These are phyloP conservation scores for Ogataea populi-albae DNA, from an alignment of 805 yeast species.

Conservation along the genomic window DNA sequence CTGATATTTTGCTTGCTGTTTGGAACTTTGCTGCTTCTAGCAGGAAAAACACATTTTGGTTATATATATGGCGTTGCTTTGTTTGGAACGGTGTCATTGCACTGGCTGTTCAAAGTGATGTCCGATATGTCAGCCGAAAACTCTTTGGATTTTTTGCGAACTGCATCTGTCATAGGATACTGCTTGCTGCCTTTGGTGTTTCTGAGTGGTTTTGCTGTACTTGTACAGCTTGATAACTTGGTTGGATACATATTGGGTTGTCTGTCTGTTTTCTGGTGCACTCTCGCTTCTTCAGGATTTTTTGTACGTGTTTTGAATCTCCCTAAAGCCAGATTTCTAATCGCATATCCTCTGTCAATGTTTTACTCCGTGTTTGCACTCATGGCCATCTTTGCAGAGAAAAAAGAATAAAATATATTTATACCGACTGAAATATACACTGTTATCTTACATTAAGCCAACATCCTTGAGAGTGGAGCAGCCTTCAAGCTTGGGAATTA, in stretches of 20 bases:
- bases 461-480: conserved; percentile 7
- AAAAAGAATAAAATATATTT: conserved; percentile 18
- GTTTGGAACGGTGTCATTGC: conserved; percentile 83
- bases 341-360: conserved; percentile 90
- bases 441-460: conserved; percentile 6
- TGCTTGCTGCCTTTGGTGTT: conserved; percentile 87
- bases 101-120: conserved; percentile 84
- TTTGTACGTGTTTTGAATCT: conserved; percentile 82
- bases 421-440: neutral
- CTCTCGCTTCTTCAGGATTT: conserved; percentile 89
- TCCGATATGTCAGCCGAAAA: conserved; percentile 46
- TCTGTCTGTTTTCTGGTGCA: conserved; percentile 81
- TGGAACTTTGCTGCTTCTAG: conserved; percentile 74
- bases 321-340: conserved; percentile 80
- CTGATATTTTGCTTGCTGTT: conserved; percentile 81
- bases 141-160: conserved; percentile 55
- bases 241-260: conserved; percentile 69
- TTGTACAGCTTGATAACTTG: conserved; percentile 64
- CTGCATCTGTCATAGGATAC: conserved; percentile 92
- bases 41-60: conserved; percentile 96
- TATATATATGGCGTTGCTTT: conserved; percentile 95
- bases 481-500: conserved; percentile 52
- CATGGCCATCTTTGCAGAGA: conserved; percentile 76
- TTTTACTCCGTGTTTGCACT: conserved; percentile 93
- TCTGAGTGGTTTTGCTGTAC: conserved; percentile 67